Evolutionary conservation across 1,139 yeast genomes (phyloP).

Genomic region (Yamadazyma pseudoaaseri): DNA sequence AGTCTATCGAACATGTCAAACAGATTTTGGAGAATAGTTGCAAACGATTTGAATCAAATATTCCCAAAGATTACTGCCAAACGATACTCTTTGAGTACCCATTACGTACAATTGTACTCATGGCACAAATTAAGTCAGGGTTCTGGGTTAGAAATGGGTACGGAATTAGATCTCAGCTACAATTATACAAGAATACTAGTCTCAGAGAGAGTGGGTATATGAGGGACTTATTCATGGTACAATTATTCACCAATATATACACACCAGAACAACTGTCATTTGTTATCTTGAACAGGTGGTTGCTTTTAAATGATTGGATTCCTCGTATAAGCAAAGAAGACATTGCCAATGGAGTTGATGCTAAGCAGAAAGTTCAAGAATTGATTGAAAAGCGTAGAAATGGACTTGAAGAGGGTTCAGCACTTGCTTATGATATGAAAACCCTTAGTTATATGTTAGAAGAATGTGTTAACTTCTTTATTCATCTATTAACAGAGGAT

Average conservation of each 20-base stretch:
- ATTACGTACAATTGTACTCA: slow-evolving; percentile 60
- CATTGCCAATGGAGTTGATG: background rate
- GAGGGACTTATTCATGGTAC: slow-evolving; percentile 73
- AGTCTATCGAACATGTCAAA: slow-evolving; percentile 18
- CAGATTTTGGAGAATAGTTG: slow-evolving; percentile 17
- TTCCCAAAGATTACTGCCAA: background rate
- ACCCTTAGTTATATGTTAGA: slow-evolving; percentile 65
- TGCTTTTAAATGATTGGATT: slow-evolving; percentile 53
- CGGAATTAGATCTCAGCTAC: slow-evolving; percentile 75
- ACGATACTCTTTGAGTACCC: slow-evolving; percentile 64
- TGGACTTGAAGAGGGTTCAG: slow-evolving; percentile 2
- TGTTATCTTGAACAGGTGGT: slow-evolving; percentile 71
- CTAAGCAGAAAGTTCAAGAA: slow-evolving; percentile 1
- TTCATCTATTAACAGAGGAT: slow-evolving; percentile 70
- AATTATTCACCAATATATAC: slow-evolving; percentile 58
- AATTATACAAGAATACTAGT: slow-evolving; percentile 77
- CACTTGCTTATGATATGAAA: slow-evolving; percentile 36
- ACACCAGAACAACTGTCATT: slow-evolving; percentile 58
- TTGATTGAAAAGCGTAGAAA: background rate
- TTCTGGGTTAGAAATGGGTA: slow-evolving; percentile 62
- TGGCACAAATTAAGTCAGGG: slow-evolving; percentile 58
- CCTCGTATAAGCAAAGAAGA: slow-evolving; percentile 4
- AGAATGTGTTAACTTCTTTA: slow-evolving; percentile 71
- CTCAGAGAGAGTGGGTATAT: slow-evolving; percentile 79
- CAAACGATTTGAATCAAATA: background rate